phyloP scores from a whole-genome alignment of 441 rosid species.

The Pelargonium fulgidum region DNA sequence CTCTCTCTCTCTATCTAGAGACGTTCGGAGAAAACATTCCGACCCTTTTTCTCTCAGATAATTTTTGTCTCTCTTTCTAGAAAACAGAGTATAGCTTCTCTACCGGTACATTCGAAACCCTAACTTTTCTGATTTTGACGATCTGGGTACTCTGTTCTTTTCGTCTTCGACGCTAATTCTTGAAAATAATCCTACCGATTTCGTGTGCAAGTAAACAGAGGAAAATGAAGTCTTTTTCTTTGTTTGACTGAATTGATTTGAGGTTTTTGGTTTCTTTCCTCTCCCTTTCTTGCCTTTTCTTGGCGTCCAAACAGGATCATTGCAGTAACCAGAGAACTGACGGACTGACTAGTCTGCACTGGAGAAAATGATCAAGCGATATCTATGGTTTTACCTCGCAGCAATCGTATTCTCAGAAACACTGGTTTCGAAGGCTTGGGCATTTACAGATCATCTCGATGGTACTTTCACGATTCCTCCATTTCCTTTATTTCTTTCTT shows the following conservation, averaged over 20 bases:
- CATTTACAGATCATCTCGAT: conserved; percentile 57
- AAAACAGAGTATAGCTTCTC: not conserved
- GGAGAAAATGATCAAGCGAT: conserved; percentile 30
- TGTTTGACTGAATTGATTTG: not conserved
- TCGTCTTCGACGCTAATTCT: not conserved
- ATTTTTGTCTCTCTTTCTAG: not conserved
- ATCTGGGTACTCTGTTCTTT: not conserved
- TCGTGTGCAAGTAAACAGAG: not conserved
- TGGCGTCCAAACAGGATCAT: conserved; percentile 19
- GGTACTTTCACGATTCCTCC: conserved; percentile 35
- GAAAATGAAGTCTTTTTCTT: not conserved
- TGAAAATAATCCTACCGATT: not conserved
- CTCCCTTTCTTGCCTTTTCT: conserved; percentile 20
- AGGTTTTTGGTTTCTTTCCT: not conserved
- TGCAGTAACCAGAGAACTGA: not conserved
- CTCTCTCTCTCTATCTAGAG: not conserved
- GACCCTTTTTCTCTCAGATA: not conserved
- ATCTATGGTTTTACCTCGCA: conserved; percentile 18
- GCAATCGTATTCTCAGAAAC: conserved; percentile 29
- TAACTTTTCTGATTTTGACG: not conserved
- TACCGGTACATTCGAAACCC: not conserved
- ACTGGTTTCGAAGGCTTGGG: conserved; percentile 34
- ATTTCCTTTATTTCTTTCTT: not conserved
- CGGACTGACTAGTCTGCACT: conserved; percentile 9
- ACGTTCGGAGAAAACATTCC: not conserved